A percentile compares a stretch with the other conserved stretches of the same genome.
Conservation (phyloP, 106 monocot genomes). For the Apostasia shenzhenica region DNA sequence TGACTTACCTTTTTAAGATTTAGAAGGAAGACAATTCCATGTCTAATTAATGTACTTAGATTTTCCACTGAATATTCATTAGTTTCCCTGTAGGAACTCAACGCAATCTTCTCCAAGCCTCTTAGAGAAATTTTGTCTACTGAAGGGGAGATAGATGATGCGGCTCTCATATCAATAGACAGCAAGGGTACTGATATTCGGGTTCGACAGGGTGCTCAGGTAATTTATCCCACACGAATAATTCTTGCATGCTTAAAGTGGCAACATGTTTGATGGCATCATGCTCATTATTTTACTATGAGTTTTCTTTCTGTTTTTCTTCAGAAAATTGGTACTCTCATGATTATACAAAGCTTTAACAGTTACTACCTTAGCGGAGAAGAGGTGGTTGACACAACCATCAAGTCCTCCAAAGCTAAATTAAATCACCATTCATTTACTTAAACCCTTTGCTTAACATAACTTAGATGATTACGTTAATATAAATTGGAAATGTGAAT, state of each 20-base stretch:
- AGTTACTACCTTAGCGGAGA: too few species aligned
- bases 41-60: neutral
- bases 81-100: conserved; percentile 57
- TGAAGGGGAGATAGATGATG: conserved; percentile 90
- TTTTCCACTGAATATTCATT: neutral
- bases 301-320: neutral
- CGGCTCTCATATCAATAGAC: conserved; percentile 91
- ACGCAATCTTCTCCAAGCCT: conserved; percentile 85
- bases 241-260: neutral
- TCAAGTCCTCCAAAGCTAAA: too few species aligned
- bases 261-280: too few species aligned
- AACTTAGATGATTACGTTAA: too few species aligned
- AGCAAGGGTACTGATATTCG: conserved; percentile 92
- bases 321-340: too few species aligned
- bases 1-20: too few species aligned
- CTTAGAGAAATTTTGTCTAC: conserved; percentile 65
- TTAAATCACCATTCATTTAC: too few species aligned
- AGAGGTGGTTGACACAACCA: too few species aligned
- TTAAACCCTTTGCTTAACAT: too few species aligned
- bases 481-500: too few species aligned
- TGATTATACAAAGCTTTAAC: too few species aligned
- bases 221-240: conserved; percentile 20
- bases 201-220: conserved; percentile 94
- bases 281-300: neutral
- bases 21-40: neutral